A percentile compares a stretch with the other conserved stretches of the same genome.
Conservation (phyloP, 208 protist genomes). For the Wallacemonas sp. region DNA sequence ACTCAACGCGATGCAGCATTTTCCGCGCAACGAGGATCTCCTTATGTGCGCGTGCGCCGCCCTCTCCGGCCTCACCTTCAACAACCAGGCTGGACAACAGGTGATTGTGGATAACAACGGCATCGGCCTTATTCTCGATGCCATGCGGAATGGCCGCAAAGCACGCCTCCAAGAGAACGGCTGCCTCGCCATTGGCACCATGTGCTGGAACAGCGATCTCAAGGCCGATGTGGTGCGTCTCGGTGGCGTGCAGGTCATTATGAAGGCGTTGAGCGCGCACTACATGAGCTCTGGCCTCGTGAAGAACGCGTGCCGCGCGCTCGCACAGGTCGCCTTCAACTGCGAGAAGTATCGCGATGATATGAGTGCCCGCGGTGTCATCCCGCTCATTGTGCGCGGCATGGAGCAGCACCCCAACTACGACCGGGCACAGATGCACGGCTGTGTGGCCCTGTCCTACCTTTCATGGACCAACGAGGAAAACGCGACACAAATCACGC, state of each 20-base stretch:
- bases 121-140: constrained; percentile 76
- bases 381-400: constrained; percentile 85
- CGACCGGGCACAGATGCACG: constrained; percentile 91
- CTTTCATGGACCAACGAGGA: constrained; percentile 89
- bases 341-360: constrained; percentile 87
- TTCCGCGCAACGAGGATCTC: constrained; percentile 79
- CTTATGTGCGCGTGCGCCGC: constrained; percentile 84
- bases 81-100: constrained; percentile 81
- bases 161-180: constrained; percentile 86
- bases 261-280: constrained; percentile 79
- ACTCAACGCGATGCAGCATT: constrained; percentile 81
- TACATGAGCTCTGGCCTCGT: constrained; percentile 81
- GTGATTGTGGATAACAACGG: constrained; percentile 79
- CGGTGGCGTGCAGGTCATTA: constrained; percentile 81
- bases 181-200: constrained; percentile 88
- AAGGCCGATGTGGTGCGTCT: constrained; percentile 87
- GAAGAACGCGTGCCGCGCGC: constrained; percentile 89
- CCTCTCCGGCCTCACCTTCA: constrained; percentile 86
- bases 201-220: constrained; percentile 92
- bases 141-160: constrained; percentile 79
- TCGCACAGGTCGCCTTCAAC: constrained; percentile 91
- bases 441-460: constrained; percentile 91
- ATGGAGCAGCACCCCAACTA: constrained; percentile 86
- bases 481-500: constrained; percentile 82
- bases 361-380: constrained; percentile 83